Evolutionary conservation across 2,329 filamentous ascomycete genomes (phyloP).

Genomic region (Niveomyces coronatus): DNA sequence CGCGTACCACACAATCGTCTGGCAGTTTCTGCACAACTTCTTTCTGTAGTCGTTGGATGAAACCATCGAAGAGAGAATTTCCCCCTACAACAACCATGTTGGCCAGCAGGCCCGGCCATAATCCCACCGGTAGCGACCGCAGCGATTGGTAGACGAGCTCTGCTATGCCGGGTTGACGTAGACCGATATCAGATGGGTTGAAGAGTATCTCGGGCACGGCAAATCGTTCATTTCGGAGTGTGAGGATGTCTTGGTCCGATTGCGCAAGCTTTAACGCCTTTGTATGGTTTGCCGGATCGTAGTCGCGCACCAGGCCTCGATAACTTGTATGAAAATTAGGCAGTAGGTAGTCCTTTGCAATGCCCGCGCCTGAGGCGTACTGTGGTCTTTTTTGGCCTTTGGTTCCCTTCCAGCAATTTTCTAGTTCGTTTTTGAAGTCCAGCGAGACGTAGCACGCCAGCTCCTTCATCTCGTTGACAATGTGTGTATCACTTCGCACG

Average conservation of each 20-base stretch:
- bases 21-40: slow-evolving; percentile 65
- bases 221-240: slow-evolving; percentile 87
- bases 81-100: slow-evolving; percentile 88
- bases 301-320: slow-evolving; percentile 63
- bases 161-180: slow-evolving; percentile 72
- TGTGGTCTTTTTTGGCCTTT: slow-evolving; percentile 43
- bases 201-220: slow-evolving; percentile 84
- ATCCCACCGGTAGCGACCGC: slow-evolving; percentile 61
- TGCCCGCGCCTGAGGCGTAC: slow-evolving; percentile 41
- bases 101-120: slow-evolving; percentile 74
- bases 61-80: slow-evolving; percentile 68
- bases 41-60: slow-evolving; percentile 66
- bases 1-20: slow-evolving; percentile 67
- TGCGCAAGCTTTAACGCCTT: slow-evolving; percentile 36
- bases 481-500: slow-evolving; percentile 85
- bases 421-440: slow-evolving; percentile 69
- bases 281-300: slow-evolving; percentile 57
- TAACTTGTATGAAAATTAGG: slow-evolving; percentile 59
- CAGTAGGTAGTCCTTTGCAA: slow-evolving; percentile 85
- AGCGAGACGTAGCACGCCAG: slow-evolving; percentile 71
- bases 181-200: slow-evolving; percentile 72
- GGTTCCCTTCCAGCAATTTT: slow-evolving; percentile 73
- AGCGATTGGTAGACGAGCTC: slow-evolving; percentile 77
- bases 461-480: slow-evolving; percentile 96
- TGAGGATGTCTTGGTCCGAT: slow-evolving; percentile 63